phyloP scores from a whole-genome alignment of 331 rosid species.

The Cydonia oblonga region DNA sequence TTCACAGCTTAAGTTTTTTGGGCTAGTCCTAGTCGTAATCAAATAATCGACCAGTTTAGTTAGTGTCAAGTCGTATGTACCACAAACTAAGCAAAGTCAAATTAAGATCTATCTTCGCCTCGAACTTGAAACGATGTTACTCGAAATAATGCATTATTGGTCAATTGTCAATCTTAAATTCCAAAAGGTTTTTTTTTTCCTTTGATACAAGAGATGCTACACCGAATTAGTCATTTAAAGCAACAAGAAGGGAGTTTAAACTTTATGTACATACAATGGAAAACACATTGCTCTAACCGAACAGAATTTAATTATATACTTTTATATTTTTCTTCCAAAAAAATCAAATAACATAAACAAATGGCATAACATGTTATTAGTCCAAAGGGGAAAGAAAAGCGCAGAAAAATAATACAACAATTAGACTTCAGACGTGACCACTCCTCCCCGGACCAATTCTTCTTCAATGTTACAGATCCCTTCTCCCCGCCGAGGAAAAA shows the following conservation, averaged over 20 bases:
- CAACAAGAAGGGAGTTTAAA: too few species aligned
- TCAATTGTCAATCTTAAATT: not conserved
- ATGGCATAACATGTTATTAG: not conserved
- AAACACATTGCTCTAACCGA: not conserved
- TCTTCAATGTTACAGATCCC: not conserved
- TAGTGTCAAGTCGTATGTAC: too few species aligned
- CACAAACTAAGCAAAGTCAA: too few species aligned
- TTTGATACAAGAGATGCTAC: too few species aligned
- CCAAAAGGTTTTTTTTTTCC: not conserved
- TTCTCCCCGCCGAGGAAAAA: slow-evolving; percentile 5
- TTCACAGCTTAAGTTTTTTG: not conserved
- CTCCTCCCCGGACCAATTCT: not conserved
- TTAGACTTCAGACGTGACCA: not conserved
- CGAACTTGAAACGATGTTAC: not conserved
- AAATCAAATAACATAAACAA: not conserved
- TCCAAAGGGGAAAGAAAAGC: not conserved
- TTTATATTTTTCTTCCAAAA: not conserved
- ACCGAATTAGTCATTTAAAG: not conserved
- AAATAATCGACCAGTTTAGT: too few species aligned
- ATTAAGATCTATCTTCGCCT: too few species aligned
- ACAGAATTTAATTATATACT: not conserved
- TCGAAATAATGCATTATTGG: not conserved
- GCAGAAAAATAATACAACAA: slow-evolving; percentile 13
- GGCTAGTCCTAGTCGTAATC: not conserved
- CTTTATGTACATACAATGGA: too few species aligned